Base-by-base conservation (phyloP, 306 rosid genomes). In the Fragaria ananassa region DNA sequence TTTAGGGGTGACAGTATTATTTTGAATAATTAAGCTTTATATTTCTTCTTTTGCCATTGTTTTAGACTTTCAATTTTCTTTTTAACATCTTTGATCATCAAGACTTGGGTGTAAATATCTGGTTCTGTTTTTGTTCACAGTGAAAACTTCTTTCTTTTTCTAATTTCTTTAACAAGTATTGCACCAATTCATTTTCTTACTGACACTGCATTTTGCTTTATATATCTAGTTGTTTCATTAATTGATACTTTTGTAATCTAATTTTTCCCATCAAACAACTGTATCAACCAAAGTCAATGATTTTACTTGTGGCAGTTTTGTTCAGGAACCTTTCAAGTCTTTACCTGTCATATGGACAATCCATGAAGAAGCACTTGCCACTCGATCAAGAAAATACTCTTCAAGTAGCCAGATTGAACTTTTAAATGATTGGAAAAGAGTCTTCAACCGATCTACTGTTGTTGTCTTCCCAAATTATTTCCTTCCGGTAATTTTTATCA, bases 261-360 rank as follows among this genome's bases (percentile, higher is more conserved):
- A 39, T 45, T 78, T 74, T 18, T 76, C 34, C 53, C 71, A 41
- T 29, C 53, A 72, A 60, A 60, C 68, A 31, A 82, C 76, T 79
- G 34, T 82, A 42, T 70, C 82, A 86, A 76, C 80, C 80, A 74
- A 78, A 78, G 53, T 68, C 72, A 88, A 85, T 92, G 82, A 79
- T 85, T 86, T 84, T 89, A 80, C 86, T 88, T 87, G 85, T 84
- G 75, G 73, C 98, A 96, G 99, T 79, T 91, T 92, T 87, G 70
- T 89, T 87, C 98, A 87, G 94, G 99, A 96, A 82, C 99, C 99
- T 78, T 96, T 96, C 91, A 92, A 88, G 86, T 87, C 97, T 72
- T 44, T 96, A 78, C 96, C 99, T 73, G 84, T 93, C 69, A 63
- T 96, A 83, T 96, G 99, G 99, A 85, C 88, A 41, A 70, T 96